Percentiles rank a stretch among this genome's conserved stretches.
Evolutionary conservation across 768 basidiomycete species (phyloP).

Genomic region (Chalciporus piperatus): DNA sequence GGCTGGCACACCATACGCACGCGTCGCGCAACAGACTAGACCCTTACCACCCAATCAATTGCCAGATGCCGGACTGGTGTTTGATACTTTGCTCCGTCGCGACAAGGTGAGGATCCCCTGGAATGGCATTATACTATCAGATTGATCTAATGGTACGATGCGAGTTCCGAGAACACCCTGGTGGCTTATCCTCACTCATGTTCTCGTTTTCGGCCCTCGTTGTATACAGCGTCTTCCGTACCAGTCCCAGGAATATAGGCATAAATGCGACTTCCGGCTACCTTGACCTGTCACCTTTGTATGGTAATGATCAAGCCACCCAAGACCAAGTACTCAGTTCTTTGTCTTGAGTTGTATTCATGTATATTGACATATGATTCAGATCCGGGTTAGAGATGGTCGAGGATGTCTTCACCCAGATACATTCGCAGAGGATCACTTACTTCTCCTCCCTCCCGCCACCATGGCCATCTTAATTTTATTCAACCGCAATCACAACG

Average conservation of each 20-base stretch:
- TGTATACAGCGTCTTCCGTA: slow-evolving; percentile 87
- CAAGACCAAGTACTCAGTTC: slow-evolving; percentile 36
- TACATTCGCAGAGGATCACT: slow-evolving; percentile 73
- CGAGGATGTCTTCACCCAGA: slow-evolving; percentile 70
- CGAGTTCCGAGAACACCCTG: slow-evolving; percentile 70
- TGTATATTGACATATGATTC: slow-evolving; percentile 1
- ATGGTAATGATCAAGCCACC: slow-evolving; percentile 65
- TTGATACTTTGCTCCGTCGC: slow-evolving; percentile 74
- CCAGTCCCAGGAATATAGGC: slow-evolving; percentile 58
- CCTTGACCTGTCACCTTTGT: slow-evolving; percentile 79
- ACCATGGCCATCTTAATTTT: slow-evolving; percentile 68
- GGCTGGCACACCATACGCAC: slow-evolving; percentile 74
- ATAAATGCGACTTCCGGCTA: slow-evolving; percentile 88
- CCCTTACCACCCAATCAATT: slow-evolving; percentile 65
- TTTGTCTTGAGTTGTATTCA: too few relatives aligned
- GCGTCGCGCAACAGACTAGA: slow-evolving; percentile 71
- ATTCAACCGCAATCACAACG: slow-evolving; percentile 91
- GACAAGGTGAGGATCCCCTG: slow-evolving; percentile 47
- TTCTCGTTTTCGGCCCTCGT: slow-evolving; percentile 82
- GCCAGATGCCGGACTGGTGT: slow-evolving; percentile 78
- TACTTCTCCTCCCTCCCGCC: slow-evolving; percentile 74
- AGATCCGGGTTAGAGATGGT: slow-evolving; percentile 55
- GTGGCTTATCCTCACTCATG: slow-evolving; percentile 75
- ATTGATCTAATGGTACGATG: not conserved
- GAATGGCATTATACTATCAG: too few relatives aligned